Conservation (phyloP, 2,329 filamentous ascomycete genomes). For the Neopestalotiopsis sp. region DNA sequence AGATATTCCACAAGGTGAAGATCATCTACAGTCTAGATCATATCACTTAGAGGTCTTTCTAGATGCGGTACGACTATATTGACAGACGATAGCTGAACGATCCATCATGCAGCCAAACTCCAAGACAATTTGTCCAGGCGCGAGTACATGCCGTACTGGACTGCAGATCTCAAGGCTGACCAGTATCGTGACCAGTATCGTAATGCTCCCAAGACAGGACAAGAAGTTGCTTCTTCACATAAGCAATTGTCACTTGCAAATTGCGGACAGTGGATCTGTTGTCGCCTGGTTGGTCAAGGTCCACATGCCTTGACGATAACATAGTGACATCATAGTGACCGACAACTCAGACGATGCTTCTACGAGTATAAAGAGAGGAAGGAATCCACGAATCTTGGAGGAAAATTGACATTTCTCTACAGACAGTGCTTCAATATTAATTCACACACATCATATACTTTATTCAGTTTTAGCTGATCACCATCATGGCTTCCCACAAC, state of each 20-base stretch:
- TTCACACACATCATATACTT: not conserved
- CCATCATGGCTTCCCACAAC: not conserved
- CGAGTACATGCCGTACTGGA: too few species aligned
- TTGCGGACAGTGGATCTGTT: not conserved
- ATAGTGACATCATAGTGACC: not conserved
- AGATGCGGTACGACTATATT: too few species aligned
- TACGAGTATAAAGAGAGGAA: not conserved
- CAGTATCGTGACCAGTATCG: too few species aligned
- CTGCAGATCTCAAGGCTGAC: too few species aligned
- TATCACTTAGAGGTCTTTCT: too few species aligned
- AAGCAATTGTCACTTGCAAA: not conserved
- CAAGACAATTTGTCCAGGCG: too few species aligned
- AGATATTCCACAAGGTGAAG: too few species aligned
- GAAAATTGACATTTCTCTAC: not conserved
- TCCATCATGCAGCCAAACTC: too few species aligned
- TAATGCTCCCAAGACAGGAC: too few species aligned
- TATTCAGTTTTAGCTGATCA: not conserved
- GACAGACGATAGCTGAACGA: too few species aligned
- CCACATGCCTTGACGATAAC: not conserved
- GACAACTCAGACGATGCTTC: not conserved
- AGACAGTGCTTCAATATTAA: not conserved
- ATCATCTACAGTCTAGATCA: too few species aligned
- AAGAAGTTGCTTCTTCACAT: too few species aligned
- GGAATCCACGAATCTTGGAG: not conserved
- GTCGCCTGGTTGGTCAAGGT: not conserved